These are phyloP conservation scores for Neurospora cerealis DNA, from an alignment of 495 filamentous ascomycete species.

Conservation along the genomic window DNA sequence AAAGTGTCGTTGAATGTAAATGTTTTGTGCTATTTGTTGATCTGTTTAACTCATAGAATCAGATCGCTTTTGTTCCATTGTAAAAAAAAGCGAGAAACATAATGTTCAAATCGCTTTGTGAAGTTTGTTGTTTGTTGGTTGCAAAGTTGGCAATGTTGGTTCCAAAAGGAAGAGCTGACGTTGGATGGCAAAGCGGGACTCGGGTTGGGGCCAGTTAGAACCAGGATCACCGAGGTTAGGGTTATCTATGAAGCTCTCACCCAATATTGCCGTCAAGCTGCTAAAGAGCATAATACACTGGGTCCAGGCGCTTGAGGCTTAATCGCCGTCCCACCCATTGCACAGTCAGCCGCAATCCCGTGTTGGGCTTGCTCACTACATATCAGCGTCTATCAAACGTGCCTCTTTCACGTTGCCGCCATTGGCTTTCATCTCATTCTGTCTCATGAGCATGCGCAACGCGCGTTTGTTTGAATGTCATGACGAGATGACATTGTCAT, in stretches of 20 bases:
- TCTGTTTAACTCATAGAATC: background rate
- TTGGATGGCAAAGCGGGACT: slow-evolving; percentile 3
- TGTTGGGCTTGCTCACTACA: background rate
- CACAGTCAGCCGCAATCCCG: slow-evolving; percentile 11
- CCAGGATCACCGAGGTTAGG: background rate
- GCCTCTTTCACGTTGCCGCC: background rate
- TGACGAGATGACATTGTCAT: background rate
- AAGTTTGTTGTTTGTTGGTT: background rate
- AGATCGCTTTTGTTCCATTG: background rate
- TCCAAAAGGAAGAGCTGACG: slow-evolving; percentile 9
- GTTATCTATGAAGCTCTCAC: background rate
- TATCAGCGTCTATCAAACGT: background rate
- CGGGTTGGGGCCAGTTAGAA: background rate
- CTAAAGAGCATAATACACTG: slow-evolving; percentile 4
- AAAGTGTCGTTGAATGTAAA: background rate
- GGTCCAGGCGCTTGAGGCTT: slow-evolving; percentile 5
- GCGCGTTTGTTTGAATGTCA: background rate
- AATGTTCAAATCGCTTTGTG: background rate
- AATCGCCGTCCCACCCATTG: slow-evolving; percentile 4
- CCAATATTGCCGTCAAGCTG: background rate
- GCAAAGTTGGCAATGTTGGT: background rate
- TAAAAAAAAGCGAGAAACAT: background rate
- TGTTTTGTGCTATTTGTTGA: background rate
- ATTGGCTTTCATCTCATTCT: background rate
- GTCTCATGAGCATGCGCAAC: background rate